Evolutionary conservation across 2,329 filamentous ascomycete species (phyloP).

Genomic region (Torrubiella hemipterigena): DNA sequence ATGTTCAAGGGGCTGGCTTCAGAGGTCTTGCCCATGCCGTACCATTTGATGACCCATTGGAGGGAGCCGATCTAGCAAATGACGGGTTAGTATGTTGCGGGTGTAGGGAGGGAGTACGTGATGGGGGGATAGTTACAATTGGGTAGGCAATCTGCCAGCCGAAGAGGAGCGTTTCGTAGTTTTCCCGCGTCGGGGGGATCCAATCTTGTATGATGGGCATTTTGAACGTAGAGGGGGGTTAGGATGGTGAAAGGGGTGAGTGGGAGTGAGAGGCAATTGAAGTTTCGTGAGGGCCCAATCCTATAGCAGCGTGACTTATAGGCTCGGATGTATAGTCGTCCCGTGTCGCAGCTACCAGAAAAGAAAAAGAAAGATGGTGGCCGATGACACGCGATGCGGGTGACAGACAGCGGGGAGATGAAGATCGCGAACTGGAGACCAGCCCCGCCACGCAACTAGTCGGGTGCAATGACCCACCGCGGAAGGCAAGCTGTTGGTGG

Average conservation of each 20-base stretch:
- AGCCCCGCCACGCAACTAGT: too few relatives aligned
- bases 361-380: too few relatives aligned
- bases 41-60: constrained; percentile 71
- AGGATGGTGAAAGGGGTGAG: background rate
- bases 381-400: too few relatives aligned
- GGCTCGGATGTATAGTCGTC: too few relatives aligned
- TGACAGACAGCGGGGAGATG: too few relatives aligned
- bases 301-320: too few relatives aligned
- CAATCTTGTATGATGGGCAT: constrained; percentile 41
- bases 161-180: constrained; percentile 41
- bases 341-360: too few relatives aligned
- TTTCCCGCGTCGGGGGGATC: constrained; percentile 45
- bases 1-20: constrained; percentile 64
- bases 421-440: too few relatives aligned
- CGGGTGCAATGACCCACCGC: too few relatives aligned
- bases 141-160: constrained; percentile 42
- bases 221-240: constrained; percentile 2
- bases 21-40: constrained; percentile 90
- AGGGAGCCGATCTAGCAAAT: constrained; percentile 50
- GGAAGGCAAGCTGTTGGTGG: too few relatives aligned
- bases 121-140: constrained; percentile 25
- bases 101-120: constrained; percentile 1
- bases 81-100: constrained; percentile 7
- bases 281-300: too few relatives aligned
- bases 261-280: background rate